Conservation (phyloP, 2,329 filamentous ascomycete genomes). For the Venturia carpophila region DNA sequence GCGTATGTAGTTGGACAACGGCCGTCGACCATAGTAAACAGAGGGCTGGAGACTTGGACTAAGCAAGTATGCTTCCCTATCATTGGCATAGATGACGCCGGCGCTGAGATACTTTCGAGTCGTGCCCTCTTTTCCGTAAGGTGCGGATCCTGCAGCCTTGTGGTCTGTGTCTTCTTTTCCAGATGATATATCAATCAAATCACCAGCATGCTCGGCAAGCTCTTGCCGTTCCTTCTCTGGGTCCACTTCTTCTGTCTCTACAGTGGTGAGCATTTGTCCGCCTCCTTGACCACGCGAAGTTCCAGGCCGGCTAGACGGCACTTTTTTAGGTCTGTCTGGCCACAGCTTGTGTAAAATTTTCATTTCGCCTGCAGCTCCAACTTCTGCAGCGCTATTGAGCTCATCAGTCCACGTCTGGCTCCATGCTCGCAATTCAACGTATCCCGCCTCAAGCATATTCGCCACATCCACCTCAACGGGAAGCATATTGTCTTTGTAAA, state of each 20-base stretch:
- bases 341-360: slow-evolving; percentile 81
- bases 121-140: slow-evolving; percentile 38
- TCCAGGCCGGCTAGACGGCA: slow-evolving; percentile 35
- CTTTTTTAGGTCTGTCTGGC: slow-evolving; percentile 58
- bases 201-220: slow-evolving; percentile 38
- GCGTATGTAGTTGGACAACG: slow-evolving; percentile 69
- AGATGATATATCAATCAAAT: slow-evolving; percentile 41
- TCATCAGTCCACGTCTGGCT: slow-evolving; percentile 90
- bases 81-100: slow-evolving; percentile 81
- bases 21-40: slow-evolving; percentile 71
- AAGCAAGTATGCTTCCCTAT: slow-evolving; percentile 69
- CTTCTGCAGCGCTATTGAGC: slow-evolving; percentile 78
- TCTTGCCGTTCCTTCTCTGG: slow-evolving; percentile 38
- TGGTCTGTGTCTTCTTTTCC: slow-evolving; percentile 40
- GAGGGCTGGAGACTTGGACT: slow-evolving; percentile 82
- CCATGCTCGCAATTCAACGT: slow-evolving; percentile 77
- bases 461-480: slow-evolving; percentile 79
- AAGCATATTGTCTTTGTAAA: slow-evolving; percentile 91
- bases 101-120: slow-evolving; percentile 60
- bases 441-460: slow-evolving; percentile 89
- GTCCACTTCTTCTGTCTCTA: slow-evolving; percentile 29
- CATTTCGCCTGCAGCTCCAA: slow-evolving; percentile 82
- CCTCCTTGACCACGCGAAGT: slow-evolving; percentile 27
- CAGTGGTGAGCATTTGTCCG: slow-evolving; percentile 9
- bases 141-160: slow-evolving; percentile 38